Base-by-base conservation (phyloP, 129 eudicot genomes). In the Arctium lappa region DNA sequence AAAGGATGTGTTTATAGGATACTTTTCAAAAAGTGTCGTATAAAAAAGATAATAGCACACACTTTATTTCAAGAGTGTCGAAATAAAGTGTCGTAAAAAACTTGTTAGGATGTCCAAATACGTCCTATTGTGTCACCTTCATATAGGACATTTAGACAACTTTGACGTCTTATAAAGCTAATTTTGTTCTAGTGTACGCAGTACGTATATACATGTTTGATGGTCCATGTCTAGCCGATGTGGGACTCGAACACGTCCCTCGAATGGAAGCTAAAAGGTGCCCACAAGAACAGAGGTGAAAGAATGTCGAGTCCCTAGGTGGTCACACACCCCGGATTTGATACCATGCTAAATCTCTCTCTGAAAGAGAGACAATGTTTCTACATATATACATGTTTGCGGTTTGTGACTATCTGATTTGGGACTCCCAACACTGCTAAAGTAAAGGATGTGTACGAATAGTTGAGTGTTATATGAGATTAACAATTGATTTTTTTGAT, bases 401-500 rank as follows among this genome's bases (percentile, higher is more conserved):
- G 50, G 50, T 44, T 44, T 44, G 1, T 44, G 50, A 7, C 12
- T 44, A 44, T 12, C 50, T 44, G 50, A 44, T 44, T 7, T 44
- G 50, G 50, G 50, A 8, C 50, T 44, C 12, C 12, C 50, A 44
- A 8, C 12, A 44, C 50, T 8, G 50, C 50, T 44, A 53, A 53
- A 53, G 65, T 73, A 78, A 31, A 40, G 4, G 56, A 53, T 27
- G 73, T 78, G 53, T 15, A 37, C 9, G 16, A 33, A 62, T 34
- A 4, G 75, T 1, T 8, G 29, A 73, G 3, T 60, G 8, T 39
- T n/a, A 53, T 72, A 63, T 22, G 42, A 72, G 70, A 72, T 29
- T 70, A 15, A 69, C 29, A 10, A 9, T 69, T 39, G 8, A n/a
- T 18, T 42, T 84, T 84, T 66, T 50, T 68, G 6, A 74, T 85